Evolutionary conservation across 805 yeast species (phyloP).

Genomic region (Candida piceae): DNA sequence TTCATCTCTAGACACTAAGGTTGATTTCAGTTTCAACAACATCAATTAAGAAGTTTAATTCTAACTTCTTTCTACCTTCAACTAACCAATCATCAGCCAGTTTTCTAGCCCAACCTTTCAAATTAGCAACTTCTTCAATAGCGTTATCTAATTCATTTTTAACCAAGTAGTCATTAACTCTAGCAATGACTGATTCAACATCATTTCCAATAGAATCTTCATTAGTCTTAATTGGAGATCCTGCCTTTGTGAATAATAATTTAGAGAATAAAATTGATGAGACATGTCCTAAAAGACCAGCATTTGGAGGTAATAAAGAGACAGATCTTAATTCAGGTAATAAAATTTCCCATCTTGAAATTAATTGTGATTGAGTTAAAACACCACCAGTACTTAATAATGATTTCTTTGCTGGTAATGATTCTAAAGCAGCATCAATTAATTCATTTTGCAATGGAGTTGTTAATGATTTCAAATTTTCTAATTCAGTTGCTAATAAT

Average conservation of each 20-base stretch:
- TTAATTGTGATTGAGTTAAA: slow-evolving; percentile 70
- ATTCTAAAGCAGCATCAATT: slow-evolving; percentile 36
- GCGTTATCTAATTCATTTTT: slow-evolving; percentile 81
- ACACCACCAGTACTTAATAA: slow-evolving; percentile 48
- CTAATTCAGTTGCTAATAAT: slow-evolving; percentile 40
- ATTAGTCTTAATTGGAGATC: slow-evolving; percentile 48
- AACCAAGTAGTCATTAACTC: slow-evolving; percentile 70
- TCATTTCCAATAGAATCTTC: slow-evolving; percentile 54
- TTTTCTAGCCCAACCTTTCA: slow-evolving; percentile 90
- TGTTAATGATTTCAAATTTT: slow-evolving; percentile 33
- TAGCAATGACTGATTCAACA: slow-evolving; percentile 81
- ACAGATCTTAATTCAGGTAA: slow-evolving; percentile 86
- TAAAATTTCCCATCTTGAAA: slow-evolving; percentile 73
- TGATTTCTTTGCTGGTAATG: slow-evolving; percentile 40
- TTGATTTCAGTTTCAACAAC: slow-evolving; percentile 63
- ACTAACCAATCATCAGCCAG: slow-evolving; percentile 88
- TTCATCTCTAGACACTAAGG: slow-evolving; percentile 22
- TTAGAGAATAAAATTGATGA: slow-evolving; percentile 74
- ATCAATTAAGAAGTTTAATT: slow-evolving; percentile 74
- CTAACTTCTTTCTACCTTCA: slow-evolving; percentile 85
- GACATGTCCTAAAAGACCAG: slow-evolving; percentile 90
- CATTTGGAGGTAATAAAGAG: slow-evolving; percentile 87
- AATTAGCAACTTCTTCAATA: slow-evolving; percentile 82
- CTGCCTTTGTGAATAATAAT: slow-evolving; percentile 71
- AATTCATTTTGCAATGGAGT: slow-evolving; percentile 32